Evolutionary conservation across 352 stramenopile species (phyloP).

Genomic region (Phytophthora foliorum): DNA sequence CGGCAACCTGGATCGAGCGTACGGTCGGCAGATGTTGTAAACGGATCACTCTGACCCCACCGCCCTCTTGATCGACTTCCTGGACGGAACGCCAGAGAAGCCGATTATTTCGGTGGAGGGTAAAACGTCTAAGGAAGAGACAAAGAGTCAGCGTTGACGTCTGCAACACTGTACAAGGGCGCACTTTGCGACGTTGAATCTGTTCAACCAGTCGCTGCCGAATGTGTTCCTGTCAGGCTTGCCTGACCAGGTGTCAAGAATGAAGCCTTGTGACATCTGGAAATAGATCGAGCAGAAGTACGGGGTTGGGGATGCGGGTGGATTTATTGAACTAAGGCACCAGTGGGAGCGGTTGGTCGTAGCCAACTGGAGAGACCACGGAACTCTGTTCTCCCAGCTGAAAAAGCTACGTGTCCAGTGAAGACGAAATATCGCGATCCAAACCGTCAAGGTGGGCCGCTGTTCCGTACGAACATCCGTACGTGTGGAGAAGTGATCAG

Average conservation of each 20-base stretch:
- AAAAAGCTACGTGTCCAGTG: conserved; percentile 22
- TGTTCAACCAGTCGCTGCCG: background rate
- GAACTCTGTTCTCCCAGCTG: conserved; percentile 17
- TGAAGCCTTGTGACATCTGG: conserved; percentile 1
- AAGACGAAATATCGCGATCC: no score
- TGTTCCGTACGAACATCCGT: no score
- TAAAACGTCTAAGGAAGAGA: background rate
- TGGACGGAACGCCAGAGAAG: background rate
- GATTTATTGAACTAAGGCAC: background rate
- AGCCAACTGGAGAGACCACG: conserved; percentile 7
- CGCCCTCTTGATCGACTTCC: no score
- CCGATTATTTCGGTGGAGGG: background rate
- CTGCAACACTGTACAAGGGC: conserved; percentile 4
- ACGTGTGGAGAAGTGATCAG: no score
- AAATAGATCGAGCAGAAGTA: conserved; percentile 2
- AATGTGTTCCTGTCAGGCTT: background rate
- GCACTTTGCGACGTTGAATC: background rate
- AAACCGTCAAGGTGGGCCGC: no score
- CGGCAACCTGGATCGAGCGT: no score
- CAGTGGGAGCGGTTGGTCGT: conserved; percentile 5
- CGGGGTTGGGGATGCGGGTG: background rate
- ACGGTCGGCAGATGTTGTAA: no score
- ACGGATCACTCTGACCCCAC: no score
- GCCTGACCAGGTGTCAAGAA: conserved; percentile 1
- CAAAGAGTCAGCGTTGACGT: background rate